Base-by-base conservation (phyloP, 2,329 filamentous ascomycete genomes). In the Fusarium tricinctum region DNA sequence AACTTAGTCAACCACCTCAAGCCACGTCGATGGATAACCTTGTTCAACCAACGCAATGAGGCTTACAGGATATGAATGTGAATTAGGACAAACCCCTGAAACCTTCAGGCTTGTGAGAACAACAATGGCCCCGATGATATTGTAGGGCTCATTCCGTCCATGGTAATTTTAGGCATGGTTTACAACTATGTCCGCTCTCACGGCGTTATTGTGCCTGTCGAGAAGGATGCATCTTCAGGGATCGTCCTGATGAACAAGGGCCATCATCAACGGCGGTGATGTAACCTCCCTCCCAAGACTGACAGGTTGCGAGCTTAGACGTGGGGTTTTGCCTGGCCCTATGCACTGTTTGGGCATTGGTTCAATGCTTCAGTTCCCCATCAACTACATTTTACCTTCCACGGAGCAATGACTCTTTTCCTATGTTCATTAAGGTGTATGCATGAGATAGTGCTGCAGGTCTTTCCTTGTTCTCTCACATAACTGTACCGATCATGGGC, bases 181-280 rank as follows among this genome's bases (percentile, higher is more conserved):
- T 49, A 68, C 60, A 55, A 54, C 45, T 61, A 53, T 56, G 66
- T 55, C 55, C 57, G 57, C 61, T 33, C 58, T 58, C 60, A 64
- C 66, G 61, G 68, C 60, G 60, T 63, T 38, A 46, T 70, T 35
- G 23, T 44, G 22, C 52, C 47, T 64, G 45, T 65, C 28, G 46
- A 46, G 33, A 58, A 28, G 45, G 50, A 66, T 63, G 51, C 45
- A 20, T 33, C 28, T 40, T 53, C 66, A 73, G 60, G 71, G 71
- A 58, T 60, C 50, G 63, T 45, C 70, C 68, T 69, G 47, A 39
- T 69, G 45, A 39, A 52, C 51, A 55, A 28, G 56, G 56, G 46
- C 65, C 60, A 58, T 56, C 58, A 69, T 56, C 51, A 61, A 57
- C 63, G 68, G 68, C 69, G 68, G 67, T 70, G 61, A 38, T 38